Conservation (phyloP, 2,329 filamentous ascomycete genomes). For the Hymenoscyphus fructigenus region DNA sequence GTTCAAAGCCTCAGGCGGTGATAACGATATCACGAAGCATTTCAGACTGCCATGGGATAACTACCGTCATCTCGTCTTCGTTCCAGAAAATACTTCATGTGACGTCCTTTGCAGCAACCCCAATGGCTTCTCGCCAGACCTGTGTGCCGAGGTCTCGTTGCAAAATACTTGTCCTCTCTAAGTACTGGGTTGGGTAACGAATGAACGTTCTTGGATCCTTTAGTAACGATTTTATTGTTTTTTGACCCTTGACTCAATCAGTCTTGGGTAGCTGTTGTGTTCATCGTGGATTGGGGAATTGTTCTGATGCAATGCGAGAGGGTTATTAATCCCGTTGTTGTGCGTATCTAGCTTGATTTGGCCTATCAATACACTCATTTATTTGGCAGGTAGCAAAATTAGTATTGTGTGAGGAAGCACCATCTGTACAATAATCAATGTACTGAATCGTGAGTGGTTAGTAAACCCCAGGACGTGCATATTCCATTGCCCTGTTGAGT, state of each 20-base stretch:
- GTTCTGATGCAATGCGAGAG: background rate
- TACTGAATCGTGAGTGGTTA: background rate
- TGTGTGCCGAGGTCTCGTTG: conserved; percentile 7
- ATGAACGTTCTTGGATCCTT: background rate
- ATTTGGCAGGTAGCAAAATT: background rate
- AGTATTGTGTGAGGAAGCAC: background rate
- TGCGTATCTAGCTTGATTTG: background rate
- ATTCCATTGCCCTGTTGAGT: background rate
- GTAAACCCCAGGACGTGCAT: conserved; percentile 6
- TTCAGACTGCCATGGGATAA: conserved; percentile 8
- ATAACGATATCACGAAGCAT: conserved; percentile 5
- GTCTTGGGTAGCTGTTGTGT: background rate
- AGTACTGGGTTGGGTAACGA: background rate
- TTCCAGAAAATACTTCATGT: conserved; percentile 1
- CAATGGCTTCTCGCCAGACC: conserved; percentile 3
- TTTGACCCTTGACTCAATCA: background rate
- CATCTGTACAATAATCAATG: background rate
- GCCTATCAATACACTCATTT: background rate
- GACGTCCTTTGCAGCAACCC: background rate
- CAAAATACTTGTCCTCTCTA: conserved; percentile 5
- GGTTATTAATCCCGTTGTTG: background rate
- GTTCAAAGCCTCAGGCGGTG: background rate
- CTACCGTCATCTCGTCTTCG: conserved; percentile 1
- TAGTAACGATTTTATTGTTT: background rate
- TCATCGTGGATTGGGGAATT: background rate